Evolutionary conservation across 2,329 filamentous ascomycete genomes (phyloP).

Genomic region (Eutypa lata): DNA sequence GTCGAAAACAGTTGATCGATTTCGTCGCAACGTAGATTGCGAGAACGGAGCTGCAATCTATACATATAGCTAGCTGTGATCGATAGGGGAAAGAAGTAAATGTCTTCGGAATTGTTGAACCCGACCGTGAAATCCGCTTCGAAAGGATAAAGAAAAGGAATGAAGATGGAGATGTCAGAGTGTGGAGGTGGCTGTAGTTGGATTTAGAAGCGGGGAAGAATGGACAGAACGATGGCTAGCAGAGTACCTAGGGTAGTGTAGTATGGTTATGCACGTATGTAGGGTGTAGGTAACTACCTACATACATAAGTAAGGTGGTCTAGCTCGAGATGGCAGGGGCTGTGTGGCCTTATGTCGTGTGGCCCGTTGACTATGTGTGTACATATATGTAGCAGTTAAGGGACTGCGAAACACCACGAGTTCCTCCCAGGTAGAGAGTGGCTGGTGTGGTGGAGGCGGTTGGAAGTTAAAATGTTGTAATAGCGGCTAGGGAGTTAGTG

Average conservation of each 20-base stretch:
- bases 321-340: no score
- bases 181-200: background rate
- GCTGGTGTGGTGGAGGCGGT: background rate
- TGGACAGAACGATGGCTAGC: background rate
- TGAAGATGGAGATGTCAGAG: background rate
- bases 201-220: background rate
- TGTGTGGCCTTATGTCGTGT: no score
- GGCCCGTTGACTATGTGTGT: no score
- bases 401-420: background rate
- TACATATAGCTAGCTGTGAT: background rate
- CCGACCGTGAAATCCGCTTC: background rate
- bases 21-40: slow-evolving; percentile 17
- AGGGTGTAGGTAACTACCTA: background rate
- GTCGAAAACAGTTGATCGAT: slow-evolving; percentile 16
- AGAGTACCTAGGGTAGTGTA: background rate
- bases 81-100: background rate
- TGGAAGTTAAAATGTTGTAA: background rate
- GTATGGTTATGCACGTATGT: no score
- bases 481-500: background rate
- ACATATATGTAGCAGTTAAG: background rate
- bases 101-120: no score
- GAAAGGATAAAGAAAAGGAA: background rate
- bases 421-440: background rate
- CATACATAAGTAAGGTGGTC: no score
- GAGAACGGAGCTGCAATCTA: slow-evolving; percentile 2